A percentile compares a stretch with the other conserved stretches of the same genome.
Evolutionary conservation across 164 flowering plant genomes (phyloP).

Genomic region (Dillenia turbinata): DNA sequence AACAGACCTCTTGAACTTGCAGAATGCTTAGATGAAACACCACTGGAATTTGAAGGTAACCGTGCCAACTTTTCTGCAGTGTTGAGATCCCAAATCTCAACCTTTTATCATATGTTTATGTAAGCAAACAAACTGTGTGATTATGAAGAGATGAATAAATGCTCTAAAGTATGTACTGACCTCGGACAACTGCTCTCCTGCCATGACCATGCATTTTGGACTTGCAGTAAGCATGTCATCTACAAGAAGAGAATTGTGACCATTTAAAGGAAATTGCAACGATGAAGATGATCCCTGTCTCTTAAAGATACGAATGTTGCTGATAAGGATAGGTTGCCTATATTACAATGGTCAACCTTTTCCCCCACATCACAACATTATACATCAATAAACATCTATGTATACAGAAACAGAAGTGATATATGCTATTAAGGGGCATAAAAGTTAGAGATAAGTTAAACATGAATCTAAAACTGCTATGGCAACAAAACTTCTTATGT

Average conservation of each 20-base stretch:
- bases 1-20: constrained; percentile 55
- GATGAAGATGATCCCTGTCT: too few species aligned
- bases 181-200: constrained; percentile 75
- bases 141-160: not conserved
- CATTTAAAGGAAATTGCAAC: not conserved
- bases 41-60: constrained; percentile 33
- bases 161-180: constrained; percentile 20
- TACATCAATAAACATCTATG: too few species aligned
- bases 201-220: constrained; percentile 52
- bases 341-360: too few species aligned
- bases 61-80: constrained; percentile 45
- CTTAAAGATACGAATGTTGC: too few species aligned
- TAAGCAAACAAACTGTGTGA: constrained; percentile 11
- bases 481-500: too few species aligned
- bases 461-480: too few species aligned
- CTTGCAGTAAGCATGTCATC: constrained; percentile 29
- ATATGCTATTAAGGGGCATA: too few species aligned
- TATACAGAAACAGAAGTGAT: too few species aligned
- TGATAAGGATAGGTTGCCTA: too few species aligned
- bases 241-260: constrained; percentile 2
- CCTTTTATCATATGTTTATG: constrained; percentile 33
- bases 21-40: constrained; percentile 26
- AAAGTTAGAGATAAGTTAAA: too few species aligned
- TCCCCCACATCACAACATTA: too few species aligned
- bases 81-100: constrained; percentile 90